phyloP scores from a whole-genome alignment of 805 yeast species.

The Yueomyces sp. region DNA sequence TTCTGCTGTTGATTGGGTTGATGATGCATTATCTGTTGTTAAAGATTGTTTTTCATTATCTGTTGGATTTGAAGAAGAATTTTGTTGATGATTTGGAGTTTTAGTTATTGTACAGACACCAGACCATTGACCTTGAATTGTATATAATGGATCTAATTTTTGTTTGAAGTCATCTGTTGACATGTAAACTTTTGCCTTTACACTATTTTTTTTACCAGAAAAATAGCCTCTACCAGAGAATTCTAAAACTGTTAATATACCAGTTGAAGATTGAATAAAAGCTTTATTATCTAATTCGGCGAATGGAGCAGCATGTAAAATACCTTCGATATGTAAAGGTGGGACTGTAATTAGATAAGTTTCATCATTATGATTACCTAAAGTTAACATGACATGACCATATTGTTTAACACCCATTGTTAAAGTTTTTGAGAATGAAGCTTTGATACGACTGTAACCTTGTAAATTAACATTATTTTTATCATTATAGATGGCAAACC shows the following conservation, averaged over 20 bases:
- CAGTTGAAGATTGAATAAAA: conserved; percentile 71
- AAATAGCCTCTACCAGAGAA: conserved; percentile 91
- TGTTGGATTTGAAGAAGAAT: neutral
- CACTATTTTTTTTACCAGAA: conserved; percentile 85
- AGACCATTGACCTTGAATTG: conserved; percentile 89
- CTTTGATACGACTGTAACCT: conserved; percentile 84
- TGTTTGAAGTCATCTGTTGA: conserved; percentile 37
- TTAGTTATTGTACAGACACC: conserved; percentile 51
- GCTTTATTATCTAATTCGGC: conserved; percentile 87
- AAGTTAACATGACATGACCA: conserved; percentile 76
- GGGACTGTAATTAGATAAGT: conserved; percentile 77
- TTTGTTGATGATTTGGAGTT: conserved; percentile 24
- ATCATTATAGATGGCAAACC: conserved; percentile 68
- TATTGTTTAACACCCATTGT: conserved; percentile 78
- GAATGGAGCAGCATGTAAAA: conserved; percentile 80
- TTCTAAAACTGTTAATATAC: conserved; percentile 60
- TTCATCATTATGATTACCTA: conserved; percentile 35
- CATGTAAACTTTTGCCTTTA: conserved; percentile 69
- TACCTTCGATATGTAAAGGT: conserved; percentile 88
- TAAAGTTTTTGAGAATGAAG: conserved; percentile 63
- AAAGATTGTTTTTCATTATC: conserved; percentile 3
- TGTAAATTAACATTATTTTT: conserved; percentile 55
- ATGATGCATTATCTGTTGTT: neutral
- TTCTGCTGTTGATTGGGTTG: conserved; percentile 9
- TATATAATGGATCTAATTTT: conserved; percentile 53